phyloP scores from a whole-genome alignment of 805 yeast species.

The Isabelozyma gotoi region DNA sequence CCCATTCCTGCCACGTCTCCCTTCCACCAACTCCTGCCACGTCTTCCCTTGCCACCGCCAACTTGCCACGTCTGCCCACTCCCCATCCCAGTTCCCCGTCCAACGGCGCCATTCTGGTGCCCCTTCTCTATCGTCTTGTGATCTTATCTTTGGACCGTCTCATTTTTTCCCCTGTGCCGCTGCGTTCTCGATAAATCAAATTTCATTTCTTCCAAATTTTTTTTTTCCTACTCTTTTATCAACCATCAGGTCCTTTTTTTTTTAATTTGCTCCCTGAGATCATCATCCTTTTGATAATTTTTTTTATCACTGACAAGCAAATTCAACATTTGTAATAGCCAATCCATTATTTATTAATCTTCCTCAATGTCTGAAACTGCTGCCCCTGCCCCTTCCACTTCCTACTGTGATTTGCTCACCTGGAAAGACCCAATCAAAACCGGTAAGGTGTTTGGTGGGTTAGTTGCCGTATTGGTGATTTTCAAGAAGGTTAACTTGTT shows the following conservation, averaged over 20 bases:
- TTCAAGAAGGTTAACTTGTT: conserved; percentile 64
- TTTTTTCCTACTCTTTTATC: not conserved
- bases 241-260: not conserved
- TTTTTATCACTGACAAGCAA: conserved; percentile 3
- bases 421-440: conserved; percentile 78
- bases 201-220: not conserved
- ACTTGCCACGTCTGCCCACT: too few relatives aligned
- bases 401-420: conserved; percentile 47
- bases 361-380: not conserved
- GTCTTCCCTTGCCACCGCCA: too few relatives aligned
- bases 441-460: conserved; percentile 71
- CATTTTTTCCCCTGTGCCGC: not conserved
- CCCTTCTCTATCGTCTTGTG: not conserved
- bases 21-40: not conserved
- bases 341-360: conserved; percentile 2
- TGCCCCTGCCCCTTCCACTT: conserved; percentile 7
- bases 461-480: conserved; percentile 53
- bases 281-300: not conserved
- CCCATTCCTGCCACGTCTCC: not conserved
- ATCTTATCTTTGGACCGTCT: not conserved
- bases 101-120: too few relatives aligned
- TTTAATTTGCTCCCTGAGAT: not conserved
- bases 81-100: not conserved
- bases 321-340: conserved; percentile 7
- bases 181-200: not conserved